Percentiles rank a stretch among this genome's conserved stretches.
Evolutionary conservation across 352 stramenopile species (phyloP).

Genomic region (Phytophthora crassamura): DNA sequence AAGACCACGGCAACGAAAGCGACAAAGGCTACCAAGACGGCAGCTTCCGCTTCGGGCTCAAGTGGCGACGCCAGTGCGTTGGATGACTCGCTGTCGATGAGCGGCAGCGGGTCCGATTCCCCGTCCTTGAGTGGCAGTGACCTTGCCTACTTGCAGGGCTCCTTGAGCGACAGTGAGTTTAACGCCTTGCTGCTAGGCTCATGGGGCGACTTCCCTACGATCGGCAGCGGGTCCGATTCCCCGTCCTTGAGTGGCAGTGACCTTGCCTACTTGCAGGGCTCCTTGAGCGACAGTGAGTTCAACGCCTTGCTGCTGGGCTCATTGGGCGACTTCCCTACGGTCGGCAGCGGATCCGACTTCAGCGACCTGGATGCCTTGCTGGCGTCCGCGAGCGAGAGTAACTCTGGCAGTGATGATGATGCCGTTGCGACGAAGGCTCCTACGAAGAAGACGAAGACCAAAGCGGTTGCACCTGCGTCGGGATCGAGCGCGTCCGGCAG

Average conservation of each 20-base stretch:
- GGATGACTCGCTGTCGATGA: not conserved
- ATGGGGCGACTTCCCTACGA: not conserved
- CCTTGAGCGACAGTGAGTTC: too few relatives aligned
- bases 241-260: slow-evolving; percentile 4
- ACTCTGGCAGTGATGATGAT: not conserved
- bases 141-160: too few relatives aligned
- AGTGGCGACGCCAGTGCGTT: not conserved
- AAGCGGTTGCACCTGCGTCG: not conserved
- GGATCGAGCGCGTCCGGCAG: slow-evolving; percentile 4
- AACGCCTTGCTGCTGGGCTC: too few relatives aligned
- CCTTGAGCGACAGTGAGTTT: too few relatives aligned
- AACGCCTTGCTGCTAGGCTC: too few relatives aligned
- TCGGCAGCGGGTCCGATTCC: not conserved
- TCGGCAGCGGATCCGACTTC: not conserved
- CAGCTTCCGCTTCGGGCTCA: slow-evolving; percentile 3
- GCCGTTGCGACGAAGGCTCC: not conserved
- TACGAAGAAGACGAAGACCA: slow-evolving; percentile 4
- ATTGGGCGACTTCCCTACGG: not conserved
- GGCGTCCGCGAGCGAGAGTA: not conserved
- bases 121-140: slow-evolving; percentile 4
- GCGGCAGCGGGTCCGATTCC: not conserved
- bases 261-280: too few relatives aligned
- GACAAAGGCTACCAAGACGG: not conserved
- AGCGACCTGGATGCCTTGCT: slow-evolving; percentile 1
- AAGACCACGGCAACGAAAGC: slow-evolving; percentile 1